Conservation (phyloP, 108 stramenopile species). For the Chaetoceros muelleri region DNA sequence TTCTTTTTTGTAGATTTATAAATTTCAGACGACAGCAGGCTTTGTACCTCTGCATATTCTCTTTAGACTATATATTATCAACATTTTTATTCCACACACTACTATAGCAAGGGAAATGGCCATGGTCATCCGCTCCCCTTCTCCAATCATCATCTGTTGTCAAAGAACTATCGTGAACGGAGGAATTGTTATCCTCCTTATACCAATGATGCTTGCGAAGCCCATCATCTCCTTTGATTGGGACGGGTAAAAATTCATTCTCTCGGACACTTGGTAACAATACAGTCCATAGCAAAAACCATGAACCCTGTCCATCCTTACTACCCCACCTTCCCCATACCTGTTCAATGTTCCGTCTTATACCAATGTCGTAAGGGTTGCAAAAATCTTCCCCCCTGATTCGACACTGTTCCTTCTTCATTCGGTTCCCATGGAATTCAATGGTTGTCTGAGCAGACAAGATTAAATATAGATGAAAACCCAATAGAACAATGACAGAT, state of each 20-base stretch:
- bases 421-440: conserved; percentile 81
- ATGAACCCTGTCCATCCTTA: conserved; percentile 3
- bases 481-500: conserved; percentile 50
- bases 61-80: too few species aligned
- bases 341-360: conserved; percentile 60
- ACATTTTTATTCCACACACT: too few species aligned
- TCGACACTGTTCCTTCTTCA: conserved; percentile 29
- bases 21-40: too few species aligned
- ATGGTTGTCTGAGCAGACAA: conserved; percentile 81
- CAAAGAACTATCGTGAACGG: too few species aligned
- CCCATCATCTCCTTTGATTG: conserved; percentile 40
- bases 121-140: too few species aligned
- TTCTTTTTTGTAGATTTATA: too few species aligned
- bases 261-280: conserved; percentile 58
- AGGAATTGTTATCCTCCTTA: too few species aligned
- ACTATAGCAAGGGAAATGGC: too few species aligned
- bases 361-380: conserved; percentile 74
- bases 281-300: conserved; percentile 19
- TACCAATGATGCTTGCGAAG: too few species aligned
- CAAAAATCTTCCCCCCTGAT: conserved; percentile 25
- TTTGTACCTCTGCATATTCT: too few species aligned
- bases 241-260: conserved; percentile 79
- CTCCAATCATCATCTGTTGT: too few species aligned
- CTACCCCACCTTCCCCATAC: conserved; percentile 35
- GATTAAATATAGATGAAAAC: conserved; percentile 74